Conservation (phyloP, 2,329 filamentous ascomycete species). For the Phialophora tarda region DNA sequence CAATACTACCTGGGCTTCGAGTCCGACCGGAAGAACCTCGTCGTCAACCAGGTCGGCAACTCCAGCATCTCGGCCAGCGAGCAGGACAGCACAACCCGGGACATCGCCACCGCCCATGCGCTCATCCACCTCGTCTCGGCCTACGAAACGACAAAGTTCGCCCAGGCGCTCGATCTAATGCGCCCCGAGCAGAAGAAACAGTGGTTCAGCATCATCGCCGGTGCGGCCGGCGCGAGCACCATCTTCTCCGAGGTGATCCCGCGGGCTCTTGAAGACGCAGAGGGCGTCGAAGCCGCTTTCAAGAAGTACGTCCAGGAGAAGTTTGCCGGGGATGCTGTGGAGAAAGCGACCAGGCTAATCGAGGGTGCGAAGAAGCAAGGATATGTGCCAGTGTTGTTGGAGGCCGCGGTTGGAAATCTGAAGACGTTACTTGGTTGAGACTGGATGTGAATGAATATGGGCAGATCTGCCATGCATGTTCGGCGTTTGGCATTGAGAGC, state of each 20-base stretch:
- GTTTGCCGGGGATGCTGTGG: conserved; percentile 22
- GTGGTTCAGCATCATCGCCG: conserved; percentile 39
- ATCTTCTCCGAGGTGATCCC: conserved; percentile 39
- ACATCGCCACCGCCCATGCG: conserved; percentile 35
- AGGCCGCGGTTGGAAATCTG: conserved; percentile 25
- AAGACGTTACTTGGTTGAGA: conserved; percentile 17
- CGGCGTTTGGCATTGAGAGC: not conserved
- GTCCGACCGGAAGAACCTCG: conserved; percentile 28
- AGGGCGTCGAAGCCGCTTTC: conserved; percentile 36
- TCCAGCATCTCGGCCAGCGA: conserved; percentile 18
- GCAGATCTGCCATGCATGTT: not conserved
- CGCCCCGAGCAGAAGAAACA: conserved; percentile 35
- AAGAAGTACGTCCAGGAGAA: conserved; percentile 37
- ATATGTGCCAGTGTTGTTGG: conserved; percentile 33
- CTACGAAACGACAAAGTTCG: conserved; percentile 38
- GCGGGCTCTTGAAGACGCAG: conserved; percentile 30
- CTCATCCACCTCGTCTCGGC: conserved; percentile 36
- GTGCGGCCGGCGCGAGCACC: conserved; percentile 38
- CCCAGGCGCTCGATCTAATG: conserved; percentile 35
- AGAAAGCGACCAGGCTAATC: conserved; percentile 28
- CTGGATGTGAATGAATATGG: not conserved
- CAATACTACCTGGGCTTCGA: conserved; percentile 39
- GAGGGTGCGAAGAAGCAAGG: conserved; percentile 29
- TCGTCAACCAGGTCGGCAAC: conserved; percentile 32
- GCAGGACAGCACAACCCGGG: conserved; percentile 20